Evolutionary conservation across 768 basidiomycete species (phyloP), one percentile per base, ranked within the genome.

Genomic region (Pleurotus citrinopileatus): DNA sequence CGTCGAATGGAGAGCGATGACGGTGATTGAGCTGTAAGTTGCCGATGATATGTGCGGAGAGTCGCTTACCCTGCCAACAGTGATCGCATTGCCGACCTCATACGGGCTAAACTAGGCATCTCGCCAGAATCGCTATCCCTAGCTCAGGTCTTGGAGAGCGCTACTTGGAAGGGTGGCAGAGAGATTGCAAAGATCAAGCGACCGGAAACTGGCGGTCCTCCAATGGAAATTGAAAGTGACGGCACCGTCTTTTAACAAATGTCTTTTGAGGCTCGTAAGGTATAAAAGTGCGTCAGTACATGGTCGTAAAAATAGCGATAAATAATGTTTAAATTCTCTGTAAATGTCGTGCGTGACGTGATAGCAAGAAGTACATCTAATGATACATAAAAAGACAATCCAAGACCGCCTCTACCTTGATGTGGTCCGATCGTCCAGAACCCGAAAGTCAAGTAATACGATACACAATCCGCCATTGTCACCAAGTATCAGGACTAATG

Each of bases 141-240:
- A 89, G 87, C 94, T 0, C 96, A 98, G 66, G 84, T 98, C 0
- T 74, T 99, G 28, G 96, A 98, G 70, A 86, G 87, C 47, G 95
- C 94, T 1, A 98, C 94, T 0, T 99, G 96, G 96, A 96, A 95
- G 64, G 94, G 93, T 1, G 96, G 96, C 3, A 76, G 96, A 3
- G 93, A 96, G 70, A 91, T 98, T 34, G 96, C 96, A 2, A 89
- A 85, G 65, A 68, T 76, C 65, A 85, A 81, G 66, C 73, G 95
- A 3, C 88, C 86, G 0, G 73, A 76, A 38, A 85, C 82, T 0
- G 85, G 89, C 55, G 95, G 95, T 4, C 73, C 84, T 9, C 79
- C 90, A 0, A 96, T 62, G 67, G 60, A 0, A 92, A 57, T 59
- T 48, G 55, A 56, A 34, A 59, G 58, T 37, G 58, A 59, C 28